phyloP scores from a whole-genome alignment of 2,329 filamentous ascomycete genomes.

The Podosphaera aphanis region DNA sequence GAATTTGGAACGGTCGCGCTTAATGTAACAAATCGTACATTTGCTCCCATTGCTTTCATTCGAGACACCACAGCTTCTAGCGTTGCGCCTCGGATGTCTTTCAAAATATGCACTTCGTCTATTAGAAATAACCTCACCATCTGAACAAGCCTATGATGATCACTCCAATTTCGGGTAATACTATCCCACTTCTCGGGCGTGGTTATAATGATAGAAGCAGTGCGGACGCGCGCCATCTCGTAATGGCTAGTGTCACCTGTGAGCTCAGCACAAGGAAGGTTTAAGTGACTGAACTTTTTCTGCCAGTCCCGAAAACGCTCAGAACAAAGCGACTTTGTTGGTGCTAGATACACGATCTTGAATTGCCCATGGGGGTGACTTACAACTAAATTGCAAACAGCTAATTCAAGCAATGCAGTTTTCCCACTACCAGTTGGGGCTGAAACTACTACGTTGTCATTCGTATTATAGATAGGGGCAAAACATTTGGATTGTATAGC shows the following conservation, averaged over 20 bases:
- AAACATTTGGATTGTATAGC: slow-evolving; percentile 68
- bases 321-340: slow-evolving; percentile 60
- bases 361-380: slow-evolving; percentile 33
- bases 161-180: slow-evolving; percentile 67
- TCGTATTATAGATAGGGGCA: slow-evolving; percentile 34
- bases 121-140: slow-evolving; percentile 63
- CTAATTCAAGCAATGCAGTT: slow-evolving; percentile 59
- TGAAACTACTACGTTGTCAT: slow-evolving; percentile 57
- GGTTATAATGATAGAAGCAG: slow-evolving; percentile 61
- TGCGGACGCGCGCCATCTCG: slow-evolving; percentile 45
- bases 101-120: slow-evolving; percentile 72
- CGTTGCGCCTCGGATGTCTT: slow-evolving; percentile 54
- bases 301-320: slow-evolving; percentile 60
- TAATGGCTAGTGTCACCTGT: slow-evolving; percentile 55
- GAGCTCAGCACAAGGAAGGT: slow-evolving; percentile 48
- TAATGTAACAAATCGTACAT: slow-evolving; percentile 57
- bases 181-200: slow-evolving; percentile 88
- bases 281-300: slow-evolving; percentile 44
- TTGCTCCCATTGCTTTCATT: slow-evolving; percentile 59
- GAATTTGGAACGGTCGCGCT: slow-evolving; percentile 72
- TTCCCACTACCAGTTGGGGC: slow-evolving; percentile 74
- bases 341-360: slow-evolving; percentile 70
- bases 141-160: slow-evolving; percentile 50
- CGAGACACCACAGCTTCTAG: slow-evolving; percentile 67
- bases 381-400: slow-evolving; percentile 48